Conservation (phyloP, 768 basidiomycete species). For the Kwoniella europaea region DNA sequence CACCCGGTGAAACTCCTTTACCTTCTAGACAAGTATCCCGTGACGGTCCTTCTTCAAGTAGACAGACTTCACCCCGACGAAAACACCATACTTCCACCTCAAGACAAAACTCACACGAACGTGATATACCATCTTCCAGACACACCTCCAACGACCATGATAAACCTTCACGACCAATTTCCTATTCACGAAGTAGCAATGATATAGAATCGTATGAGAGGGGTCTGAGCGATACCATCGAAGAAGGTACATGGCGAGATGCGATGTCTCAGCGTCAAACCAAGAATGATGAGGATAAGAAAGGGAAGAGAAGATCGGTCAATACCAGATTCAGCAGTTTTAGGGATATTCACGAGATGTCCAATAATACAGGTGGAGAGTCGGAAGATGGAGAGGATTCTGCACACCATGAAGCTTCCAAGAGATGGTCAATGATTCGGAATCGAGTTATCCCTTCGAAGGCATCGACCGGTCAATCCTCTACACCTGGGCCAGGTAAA, state of each 20-base stretch:
- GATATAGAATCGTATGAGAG: constrained; percentile 27
- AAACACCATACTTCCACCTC: not conserved
- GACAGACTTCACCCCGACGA: not conserved
- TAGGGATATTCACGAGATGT: constrained; percentile 12
- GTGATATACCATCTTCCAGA: not conserved
- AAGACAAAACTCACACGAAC: not conserved
- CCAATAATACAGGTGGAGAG: constrained; percentile 1
- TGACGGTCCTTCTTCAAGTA: not conserved
- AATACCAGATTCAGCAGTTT: constrained; percentile 27
- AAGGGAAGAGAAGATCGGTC: constrained; percentile 9
- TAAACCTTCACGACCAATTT: constrained; percentile 6
- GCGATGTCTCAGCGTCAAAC: constrained; percentile 5
- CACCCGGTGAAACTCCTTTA: constrained; percentile 49
- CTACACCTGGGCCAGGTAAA: constrained; percentile 35
- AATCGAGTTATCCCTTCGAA: constrained; percentile 44
- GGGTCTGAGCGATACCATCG: constrained; percentile 23
- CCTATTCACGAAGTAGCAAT: constrained; percentile 10
- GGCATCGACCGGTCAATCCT: constrained; percentile 5
- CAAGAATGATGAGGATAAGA: not conserved
- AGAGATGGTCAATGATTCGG: constrained; percentile 49
- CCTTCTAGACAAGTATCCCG: constrained; percentile 24
- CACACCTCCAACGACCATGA: constrained; percentile 19
- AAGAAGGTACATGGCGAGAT: constrained; percentile 24
- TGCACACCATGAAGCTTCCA: constrained; percentile 25
- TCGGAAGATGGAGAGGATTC: constrained; percentile 21